Evolutionary conservation across 2,329 filamentous ascomycete species (phyloP).

Genomic region (Gnomoniopsis smithogilvyi): DNA sequence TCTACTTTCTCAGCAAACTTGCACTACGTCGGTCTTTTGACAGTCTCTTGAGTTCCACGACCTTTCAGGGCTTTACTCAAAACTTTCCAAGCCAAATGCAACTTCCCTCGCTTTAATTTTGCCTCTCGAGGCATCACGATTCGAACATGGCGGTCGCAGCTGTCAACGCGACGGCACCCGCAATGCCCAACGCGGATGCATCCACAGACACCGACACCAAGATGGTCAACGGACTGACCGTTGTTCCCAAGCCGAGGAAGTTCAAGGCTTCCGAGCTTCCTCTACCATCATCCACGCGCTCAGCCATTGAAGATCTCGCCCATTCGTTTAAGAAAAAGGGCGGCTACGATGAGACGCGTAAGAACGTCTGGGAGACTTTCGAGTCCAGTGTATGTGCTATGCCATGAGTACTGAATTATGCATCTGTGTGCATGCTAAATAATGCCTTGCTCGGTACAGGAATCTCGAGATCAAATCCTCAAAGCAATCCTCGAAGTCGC

Average conservation of each 20-base stretch:
- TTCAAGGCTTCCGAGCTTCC: conserved; percentile 75
- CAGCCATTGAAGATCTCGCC: conserved; percentile 71
- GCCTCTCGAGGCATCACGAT: conserved; percentile 1
- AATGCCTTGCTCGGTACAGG: conserved; percentile 38
- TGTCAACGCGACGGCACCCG: conserved; percentile 4
- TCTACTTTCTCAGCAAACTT: too few species aligned
- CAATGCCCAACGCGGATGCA: conserved; percentile 5
- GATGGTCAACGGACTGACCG: conserved; percentile 57
- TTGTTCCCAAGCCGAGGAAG: conserved; percentile 35
- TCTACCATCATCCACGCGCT: conserved; percentile 67
- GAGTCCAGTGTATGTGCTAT: conserved; percentile 57
- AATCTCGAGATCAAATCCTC: conserved; percentile 66
- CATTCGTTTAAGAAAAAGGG: conserved; percentile 85
- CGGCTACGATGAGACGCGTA: conserved; percentile 74
- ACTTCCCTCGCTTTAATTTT: neutral
- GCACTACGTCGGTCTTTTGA: too few species aligned
- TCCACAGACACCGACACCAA: conserved; percentile 18
- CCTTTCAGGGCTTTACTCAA: neutral
- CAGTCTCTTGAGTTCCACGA: too few species aligned
- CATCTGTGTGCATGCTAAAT: neutral
- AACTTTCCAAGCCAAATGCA: neutral
- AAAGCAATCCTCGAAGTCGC: conserved; percentile 67
- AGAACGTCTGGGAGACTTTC: conserved; percentile 73
- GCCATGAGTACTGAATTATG: too few species aligned
- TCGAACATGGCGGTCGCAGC: conserved; percentile 10